A percentile compares a stretch with the other conserved stretches of the same genome.
Conservation (phyloP, 345 rosid genomes). For the Triadica sebifera region DNA sequence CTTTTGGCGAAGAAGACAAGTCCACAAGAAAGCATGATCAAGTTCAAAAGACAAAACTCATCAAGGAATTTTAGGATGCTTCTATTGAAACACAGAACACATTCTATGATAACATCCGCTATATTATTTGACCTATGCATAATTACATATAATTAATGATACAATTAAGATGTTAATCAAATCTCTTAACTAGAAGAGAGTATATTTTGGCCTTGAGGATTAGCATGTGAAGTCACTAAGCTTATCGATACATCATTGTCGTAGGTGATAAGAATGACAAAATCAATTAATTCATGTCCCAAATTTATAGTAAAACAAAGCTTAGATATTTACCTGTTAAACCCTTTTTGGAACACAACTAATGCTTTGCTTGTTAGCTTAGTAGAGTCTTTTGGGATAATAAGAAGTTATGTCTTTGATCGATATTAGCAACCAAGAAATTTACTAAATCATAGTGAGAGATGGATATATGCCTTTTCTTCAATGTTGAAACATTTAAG, state of each 20-base stretch:
- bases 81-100: neutral
- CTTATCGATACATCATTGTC: no score
- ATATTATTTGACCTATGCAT: neutral
- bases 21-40: neutral
- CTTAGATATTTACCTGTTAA: neutral
- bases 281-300: no score
- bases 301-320: neutral
- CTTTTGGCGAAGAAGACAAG: slow-evolving; percentile 1
- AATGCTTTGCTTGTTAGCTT: no score
- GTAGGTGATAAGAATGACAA: no score
- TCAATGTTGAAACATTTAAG: neutral
- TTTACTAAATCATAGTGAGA: no score
- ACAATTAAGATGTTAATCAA: neutral
- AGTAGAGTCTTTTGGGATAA: neutral
- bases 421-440: neutral
- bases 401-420: neutral
- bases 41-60: neutral
- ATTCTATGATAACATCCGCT: slow-evolving; percentile 10
- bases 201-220: neutral
- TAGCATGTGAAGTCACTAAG: neutral
- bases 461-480: neutral
- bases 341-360: neutral
- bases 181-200: no score
- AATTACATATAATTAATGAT: neutral
- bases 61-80: neutral